These are phyloP conservation scores for Raphanus hybrid DNA, from an alignment of 441 rosid genomes.

Conservation along the genomic window DNA sequence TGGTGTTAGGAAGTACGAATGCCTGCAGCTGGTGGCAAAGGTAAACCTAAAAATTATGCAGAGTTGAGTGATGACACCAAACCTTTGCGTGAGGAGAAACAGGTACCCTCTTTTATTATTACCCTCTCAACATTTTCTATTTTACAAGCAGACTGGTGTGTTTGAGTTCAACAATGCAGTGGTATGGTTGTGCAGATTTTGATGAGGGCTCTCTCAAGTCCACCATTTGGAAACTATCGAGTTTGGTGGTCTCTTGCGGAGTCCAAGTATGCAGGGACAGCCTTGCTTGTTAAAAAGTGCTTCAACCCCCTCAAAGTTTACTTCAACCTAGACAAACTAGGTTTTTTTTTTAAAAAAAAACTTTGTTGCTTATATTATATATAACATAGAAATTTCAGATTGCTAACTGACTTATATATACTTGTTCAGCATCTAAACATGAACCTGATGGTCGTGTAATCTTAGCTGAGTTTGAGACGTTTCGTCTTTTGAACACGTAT, in stretches of 20 bases:
- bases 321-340: slow-evolving; percentile 77
- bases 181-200: slow-evolving; percentile 56
- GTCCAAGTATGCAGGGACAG: slow-evolving; percentile 97
- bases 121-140: no score
- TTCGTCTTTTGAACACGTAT: slow-evolving; percentile 79
- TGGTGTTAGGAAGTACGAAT: no score
- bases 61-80: no score
- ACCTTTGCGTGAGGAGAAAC: no score
- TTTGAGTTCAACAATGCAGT: slow-evolving; percentile 5
- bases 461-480: slow-evolving; percentile 86
- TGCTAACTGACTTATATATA: slow-evolving; percentile 1
- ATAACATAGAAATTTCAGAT: neutral
- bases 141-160: neutral
- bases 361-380: neutral
- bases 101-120: no score
- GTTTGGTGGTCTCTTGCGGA: slow-evolving; percentile 99
- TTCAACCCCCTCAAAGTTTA: slow-evolving; percentile 65
- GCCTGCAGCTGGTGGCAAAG: no score
- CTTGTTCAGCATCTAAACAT: slow-evolving; percentile 69
- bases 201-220: slow-evolving; percentile 79
- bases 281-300: slow-evolving; percentile 84
- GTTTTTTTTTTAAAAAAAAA: slow-evolving; percentile 38
- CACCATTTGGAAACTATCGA: slow-evolving; percentile 73
- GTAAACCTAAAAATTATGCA: no score
- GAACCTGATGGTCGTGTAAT: slow-evolving; percentile 97